Conservation (phyloP, 108 stramenopile genomes). For the Asterionellopsis glacialis region DNA sequence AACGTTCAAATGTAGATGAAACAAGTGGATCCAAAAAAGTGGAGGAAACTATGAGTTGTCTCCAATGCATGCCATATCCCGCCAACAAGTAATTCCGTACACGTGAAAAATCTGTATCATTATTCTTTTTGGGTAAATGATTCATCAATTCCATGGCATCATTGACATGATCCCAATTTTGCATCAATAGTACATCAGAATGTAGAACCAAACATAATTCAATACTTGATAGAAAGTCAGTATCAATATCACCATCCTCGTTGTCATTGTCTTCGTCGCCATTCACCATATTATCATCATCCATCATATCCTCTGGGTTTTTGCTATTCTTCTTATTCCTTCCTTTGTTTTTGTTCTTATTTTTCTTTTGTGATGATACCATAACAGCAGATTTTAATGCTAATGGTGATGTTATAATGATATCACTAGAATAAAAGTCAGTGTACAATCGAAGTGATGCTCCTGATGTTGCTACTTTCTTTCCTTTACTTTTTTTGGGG, state of each 20-base stretch:
- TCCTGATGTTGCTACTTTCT: conserved; percentile 18
- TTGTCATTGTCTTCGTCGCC: conserved; percentile 23
- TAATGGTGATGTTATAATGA: conserved; percentile 90
- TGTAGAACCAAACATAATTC: conserved; percentile 78
- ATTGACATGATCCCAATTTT: conserved; percentile 95
- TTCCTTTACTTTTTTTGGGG: conserved; percentile 43
- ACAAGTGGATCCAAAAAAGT: conserved; percentile 70
- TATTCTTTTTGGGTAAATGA: conserved; percentile 67
- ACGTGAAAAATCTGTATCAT: conserved; percentile 90
- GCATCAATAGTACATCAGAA: conserved; percentile 90
- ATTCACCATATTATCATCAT: conserved; percentile 41
- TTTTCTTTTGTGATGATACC: conserved; percentile 16
- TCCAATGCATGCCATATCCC: conserved; percentile 72
- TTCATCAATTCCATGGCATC: conserved; percentile 66
- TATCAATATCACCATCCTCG: conserved; percentile 41
- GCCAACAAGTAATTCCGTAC: conserved; percentile 86
- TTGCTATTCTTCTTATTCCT: no score
- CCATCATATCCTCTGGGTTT: not conserved
- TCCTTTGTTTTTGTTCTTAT: not conserved
- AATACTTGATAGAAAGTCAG: conserved; percentile 89
- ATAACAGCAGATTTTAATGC: conserved; percentile 74
- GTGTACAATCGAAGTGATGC: conserved; percentile 48
- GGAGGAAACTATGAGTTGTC: conserved; percentile 79
- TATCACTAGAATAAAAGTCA: conserved; percentile 94
- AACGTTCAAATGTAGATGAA: conserved; percentile 67